phyloP scores from a whole-genome alignment of 2,329 filamentous ascomycete genomes.

The Trichoderma hamatum region DNA sequence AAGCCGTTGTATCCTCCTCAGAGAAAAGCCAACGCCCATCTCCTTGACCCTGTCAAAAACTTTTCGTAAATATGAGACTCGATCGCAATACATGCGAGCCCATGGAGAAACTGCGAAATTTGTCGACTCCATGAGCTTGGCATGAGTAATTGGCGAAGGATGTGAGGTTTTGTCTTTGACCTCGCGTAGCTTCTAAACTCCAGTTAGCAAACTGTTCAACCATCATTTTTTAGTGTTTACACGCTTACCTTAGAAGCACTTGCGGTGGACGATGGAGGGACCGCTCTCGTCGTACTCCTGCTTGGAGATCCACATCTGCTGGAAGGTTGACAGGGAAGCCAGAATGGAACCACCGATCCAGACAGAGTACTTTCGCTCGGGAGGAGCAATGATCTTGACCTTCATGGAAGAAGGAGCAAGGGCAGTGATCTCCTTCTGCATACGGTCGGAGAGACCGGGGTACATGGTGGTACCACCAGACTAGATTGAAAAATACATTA shows the following conservation, averaged over 20 bases:
- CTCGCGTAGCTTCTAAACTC: constrained; percentile 37
- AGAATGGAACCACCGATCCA: constrained; percentile 99
- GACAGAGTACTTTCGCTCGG: constrained; percentile 99
- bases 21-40: constrained; percentile 53
- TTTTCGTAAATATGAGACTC: constrained; percentile 61
- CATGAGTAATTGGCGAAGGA: constrained; percentile 42
- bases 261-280: constrained; percentile 99
- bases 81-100: constrained; percentile 53
- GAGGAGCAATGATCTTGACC: constrained; percentile 99
- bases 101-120: constrained; percentile 48
- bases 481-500: constrained; percentile 52
- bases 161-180: constrained; percentile 39
- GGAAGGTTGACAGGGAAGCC: constrained; percentile 99
- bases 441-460: constrained; percentile 99
- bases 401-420: constrained; percentile 99
- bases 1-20: constrained; percentile 51
- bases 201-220: constrained; percentile 32
- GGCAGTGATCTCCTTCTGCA: constrained; percentile 99
- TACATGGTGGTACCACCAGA: constrained; percentile 99
- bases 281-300: constrained; percentile 99
- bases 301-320: constrained; percentile 99
- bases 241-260: constrained; percentile 93
- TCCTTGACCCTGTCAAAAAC: constrained; percentile 59
- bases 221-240: not conserved
- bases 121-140: constrained; percentile 51